A percentile compares a stretch with the other conserved stretches of the same genome.
These are phyloP conservation scores for Geotrichum carabidarum DNA, from an alignment of 1,139 yeast genomes.

Conservation along the genomic window DNA sequence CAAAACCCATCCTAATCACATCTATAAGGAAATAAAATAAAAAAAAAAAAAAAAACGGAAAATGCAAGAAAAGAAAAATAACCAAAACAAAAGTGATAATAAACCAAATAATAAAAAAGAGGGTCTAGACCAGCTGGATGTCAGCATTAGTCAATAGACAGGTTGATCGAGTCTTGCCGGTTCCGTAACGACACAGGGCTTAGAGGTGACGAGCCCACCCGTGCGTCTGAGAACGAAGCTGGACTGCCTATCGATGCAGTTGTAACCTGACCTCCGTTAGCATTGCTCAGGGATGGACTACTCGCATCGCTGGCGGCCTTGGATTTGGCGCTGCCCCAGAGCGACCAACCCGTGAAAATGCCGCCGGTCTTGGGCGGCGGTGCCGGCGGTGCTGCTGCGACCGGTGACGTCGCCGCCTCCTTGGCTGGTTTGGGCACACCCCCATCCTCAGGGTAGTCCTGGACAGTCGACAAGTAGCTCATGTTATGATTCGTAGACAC, in stretches of 20 bases:
- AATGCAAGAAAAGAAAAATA: neutral
- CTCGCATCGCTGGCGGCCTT: neutral
- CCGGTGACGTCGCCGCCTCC: too few relatives aligned
- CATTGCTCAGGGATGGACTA: neutral
- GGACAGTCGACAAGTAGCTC: neutral
- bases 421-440: too few relatives aligned
- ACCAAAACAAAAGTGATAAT: too few relatives aligned
- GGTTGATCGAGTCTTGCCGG: too few relatives aligned
- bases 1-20: neutral
- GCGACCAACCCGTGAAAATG: slow-evolving; percentile 17
- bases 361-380: neutral
- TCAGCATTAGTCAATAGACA: too few relatives aligned
- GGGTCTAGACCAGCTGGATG: neutral
- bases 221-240: too few relatives aligned
- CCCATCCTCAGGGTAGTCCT: too few relatives aligned
- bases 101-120: neutral
- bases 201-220: too few relatives aligned
- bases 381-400: too few relatives aligned
- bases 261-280: neutral
- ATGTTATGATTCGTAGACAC: slow-evolving; percentile 7
- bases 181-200: too few relatives aligned
- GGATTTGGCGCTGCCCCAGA: slow-evolving; percentile 15
- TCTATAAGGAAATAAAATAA: neutral
- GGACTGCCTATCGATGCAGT: too few relatives aligned
- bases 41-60: neutral